phyloP scores from a whole-genome alignment of 208 protist species.

The Phytomonas sp. region DNA sequence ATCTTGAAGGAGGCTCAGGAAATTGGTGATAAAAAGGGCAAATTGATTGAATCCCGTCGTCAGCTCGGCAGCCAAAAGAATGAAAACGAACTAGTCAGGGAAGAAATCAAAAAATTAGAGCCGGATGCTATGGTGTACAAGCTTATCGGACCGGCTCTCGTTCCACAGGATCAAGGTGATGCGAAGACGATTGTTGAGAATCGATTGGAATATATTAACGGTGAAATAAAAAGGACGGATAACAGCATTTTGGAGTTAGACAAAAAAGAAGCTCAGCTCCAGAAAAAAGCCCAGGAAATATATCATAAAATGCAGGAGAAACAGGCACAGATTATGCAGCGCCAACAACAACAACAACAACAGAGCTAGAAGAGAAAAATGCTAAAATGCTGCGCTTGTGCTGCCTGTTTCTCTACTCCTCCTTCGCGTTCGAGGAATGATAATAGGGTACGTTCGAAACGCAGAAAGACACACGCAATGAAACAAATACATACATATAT shows the following conservation, averaged over 20 bases:
- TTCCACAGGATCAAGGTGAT: slow-evolving; percentile 89
- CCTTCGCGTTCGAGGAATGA: neutral
- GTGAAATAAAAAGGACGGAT: slow-evolving; percentile 81
- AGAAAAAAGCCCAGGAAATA: slow-evolving; percentile 68
- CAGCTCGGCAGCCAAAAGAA: slow-evolving; percentile 90
- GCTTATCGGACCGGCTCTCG: slow-evolving; percentile 91
- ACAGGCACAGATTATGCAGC: slow-evolving; percentile 50
- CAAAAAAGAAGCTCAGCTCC: slow-evolving; percentile 62
- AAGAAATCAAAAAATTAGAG: slow-evolving; percentile 90
- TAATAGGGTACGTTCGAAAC: neutral
- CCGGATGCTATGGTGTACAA: slow-evolving; percentile 90
- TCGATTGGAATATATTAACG: slow-evolving; percentile 91
- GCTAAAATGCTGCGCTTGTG: neutral
- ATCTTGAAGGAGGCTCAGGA: slow-evolving; percentile 79
- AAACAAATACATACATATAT: neutral
- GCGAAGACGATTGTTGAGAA: slow-evolving; percentile 87
- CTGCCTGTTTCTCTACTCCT: neutral
- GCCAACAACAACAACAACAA: slow-evolving; percentile 48
- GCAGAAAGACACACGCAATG: neutral
- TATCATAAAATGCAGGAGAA: slow-evolving; percentile 83
- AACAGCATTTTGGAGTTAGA: slow-evolving; percentile 68
- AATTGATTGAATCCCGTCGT: slow-evolving; percentile 73
- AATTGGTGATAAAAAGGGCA: slow-evolving; percentile 77
- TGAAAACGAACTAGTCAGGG: slow-evolving; percentile 92
- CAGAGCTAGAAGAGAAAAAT: too few relatives aligned